Percentiles rank a stretch among this genome's conserved stretches.
These are phyloP conservation scores for Avena sativa DNA, from an alignment of 176 grass and related monocot species.

Conservation along the genomic window DNA sequence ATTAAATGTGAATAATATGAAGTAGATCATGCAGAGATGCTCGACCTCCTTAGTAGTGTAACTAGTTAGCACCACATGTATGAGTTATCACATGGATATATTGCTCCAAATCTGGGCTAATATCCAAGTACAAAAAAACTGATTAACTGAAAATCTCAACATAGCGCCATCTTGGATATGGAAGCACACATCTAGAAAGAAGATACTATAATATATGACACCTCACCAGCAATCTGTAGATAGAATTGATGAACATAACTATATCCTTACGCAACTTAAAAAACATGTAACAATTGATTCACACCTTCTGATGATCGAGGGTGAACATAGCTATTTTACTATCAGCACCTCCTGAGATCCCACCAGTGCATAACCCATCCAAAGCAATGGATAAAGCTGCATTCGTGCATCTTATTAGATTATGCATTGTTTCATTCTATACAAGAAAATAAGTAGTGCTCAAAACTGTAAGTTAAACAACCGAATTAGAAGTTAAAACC, in stretches of 20 bases:
- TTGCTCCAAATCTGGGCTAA: slow-evolving; percentile 15
- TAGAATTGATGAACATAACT: background rate
- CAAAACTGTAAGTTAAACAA: background rate
- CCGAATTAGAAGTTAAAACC: background rate
- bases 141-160: background rate
- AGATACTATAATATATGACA: background rate
- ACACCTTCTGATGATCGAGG: slow-evolving; percentile 80
- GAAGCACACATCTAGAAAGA: background rate
- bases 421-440: background rate
- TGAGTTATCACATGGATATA: slow-evolving; percentile 13
- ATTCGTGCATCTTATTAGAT: slow-evolving; percentile 48
- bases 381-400: slow-evolving; percentile 92
- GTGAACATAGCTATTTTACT: slow-evolving; percentile 75
- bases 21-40: slow-evolving; percentile 8
- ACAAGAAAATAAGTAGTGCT: slow-evolving; percentile 27
- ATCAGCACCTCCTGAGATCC: slow-evolving; percentile 94
- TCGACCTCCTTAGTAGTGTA: background rate
- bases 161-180: slow-evolving; percentile 6
- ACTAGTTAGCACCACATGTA: slow-evolving; percentile 9
- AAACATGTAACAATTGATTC: slow-evolving; percentile 15
- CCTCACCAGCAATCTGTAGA: slow-evolving; percentile 12
- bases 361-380: slow-evolving; percentile 82
- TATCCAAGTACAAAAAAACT: background rate
- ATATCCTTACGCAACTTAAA: background rate
- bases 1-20: slow-evolving; percentile 22